Evolutionary conservation across 495 filamentous ascomycete species (phyloP), one percentile per base, ranked within the genome.

Genomic region (Aspergillus mulundensis): DNA sequence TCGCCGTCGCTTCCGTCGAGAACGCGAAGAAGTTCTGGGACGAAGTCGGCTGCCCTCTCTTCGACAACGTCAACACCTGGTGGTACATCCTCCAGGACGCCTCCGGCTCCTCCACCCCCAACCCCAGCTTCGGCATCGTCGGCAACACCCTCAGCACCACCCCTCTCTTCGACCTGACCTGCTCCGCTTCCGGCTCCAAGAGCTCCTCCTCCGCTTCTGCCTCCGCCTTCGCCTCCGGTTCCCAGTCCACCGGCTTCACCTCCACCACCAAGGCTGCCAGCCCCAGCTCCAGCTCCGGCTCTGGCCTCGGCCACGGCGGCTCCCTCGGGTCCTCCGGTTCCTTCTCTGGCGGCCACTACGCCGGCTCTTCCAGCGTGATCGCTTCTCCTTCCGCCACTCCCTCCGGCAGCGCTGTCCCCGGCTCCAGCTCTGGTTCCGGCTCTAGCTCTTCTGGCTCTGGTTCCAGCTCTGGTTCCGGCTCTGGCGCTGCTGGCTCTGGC

Each of bases 21-120:
- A 95, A 94, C 66, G 87, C 90, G 25, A 79, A 87, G 77, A 78
- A 67, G 23, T 96, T 84, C 76, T 96, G 89, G 88, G 78, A 88
- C 56, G 68, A 85, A 44, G 86, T 93, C 53, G 88, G 82, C 23
- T 96, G 92, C 80, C 73, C 64, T 54, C 70, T 88, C 34, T 84
- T 91, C 57, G 85, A 81, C 52, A 75, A 76, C 28, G 73, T 72
- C 70, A 90, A 89, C 71, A 84, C 83, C 52, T 95, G 81, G 80
- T 95, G 74, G 74, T 90, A 87, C 76, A 86, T 82, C 25, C 80
- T 91, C 12, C 80, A 88, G 63, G 89, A 93, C 58, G 77, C 80
- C 30, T 70, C 69, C 28, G 61, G 53, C 38, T 77, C 77, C 21
- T 72, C 66, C 12, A 77, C 74, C 10, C 80, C 86, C 12, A 82